Evolutionary conservation across 2,329 filamentous ascomycete species (phyloP).

Genomic region (Pyrenophora teres): DNA sequence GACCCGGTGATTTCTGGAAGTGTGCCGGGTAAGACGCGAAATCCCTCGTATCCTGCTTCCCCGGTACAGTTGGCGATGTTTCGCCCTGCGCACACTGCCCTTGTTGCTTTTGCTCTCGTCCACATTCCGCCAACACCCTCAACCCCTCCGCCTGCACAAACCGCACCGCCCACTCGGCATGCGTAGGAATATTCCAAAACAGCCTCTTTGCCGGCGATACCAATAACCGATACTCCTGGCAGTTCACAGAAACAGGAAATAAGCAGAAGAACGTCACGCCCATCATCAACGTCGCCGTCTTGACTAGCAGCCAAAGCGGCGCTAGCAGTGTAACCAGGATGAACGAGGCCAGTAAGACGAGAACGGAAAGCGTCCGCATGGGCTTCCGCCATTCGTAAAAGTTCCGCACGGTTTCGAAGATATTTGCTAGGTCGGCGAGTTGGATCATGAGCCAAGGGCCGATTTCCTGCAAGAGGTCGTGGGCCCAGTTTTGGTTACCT

Average conservation of each 20-base stretch:
- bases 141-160: slow-evolving; percentile 35
- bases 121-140: slow-evolving; percentile 2
- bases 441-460: slow-evolving; percentile 46
- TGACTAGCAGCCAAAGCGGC: slow-evolving; percentile 37
- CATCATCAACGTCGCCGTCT: slow-evolving; percentile 31
- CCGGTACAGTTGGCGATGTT: no score
- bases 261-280: slow-evolving; percentile 43
- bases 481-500: slow-evolving; percentile 45
- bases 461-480: slow-evolving; percentile 29
- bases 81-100: no score
- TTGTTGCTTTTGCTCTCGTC: neutral
- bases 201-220: slow-evolving; percentile 43
- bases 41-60: slow-evolving; percentile 2
- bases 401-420: slow-evolving; percentile 44
- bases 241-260: slow-evolving; percentile 42
- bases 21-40: slow-evolving; percentile 29
- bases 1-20: slow-evolving; percentile 19
- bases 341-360: slow-evolving; percentile 27
- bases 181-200: slow-evolving; percentile 47
- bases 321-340: slow-evolving; percentile 30
- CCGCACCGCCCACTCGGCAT: slow-evolving; percentile 46
- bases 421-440: slow-evolving; percentile 42
- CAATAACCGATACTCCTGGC: slow-evolving; percentile 44
- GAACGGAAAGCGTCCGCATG: slow-evolving; percentile 28
- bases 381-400: slow-evolving; percentile 48